Percentiles rank a stretch among this genome's conserved stretches.
Conservation (phyloP, 768 basidiomycete genomes). For the Phaeolepiota aurea region DNA sequence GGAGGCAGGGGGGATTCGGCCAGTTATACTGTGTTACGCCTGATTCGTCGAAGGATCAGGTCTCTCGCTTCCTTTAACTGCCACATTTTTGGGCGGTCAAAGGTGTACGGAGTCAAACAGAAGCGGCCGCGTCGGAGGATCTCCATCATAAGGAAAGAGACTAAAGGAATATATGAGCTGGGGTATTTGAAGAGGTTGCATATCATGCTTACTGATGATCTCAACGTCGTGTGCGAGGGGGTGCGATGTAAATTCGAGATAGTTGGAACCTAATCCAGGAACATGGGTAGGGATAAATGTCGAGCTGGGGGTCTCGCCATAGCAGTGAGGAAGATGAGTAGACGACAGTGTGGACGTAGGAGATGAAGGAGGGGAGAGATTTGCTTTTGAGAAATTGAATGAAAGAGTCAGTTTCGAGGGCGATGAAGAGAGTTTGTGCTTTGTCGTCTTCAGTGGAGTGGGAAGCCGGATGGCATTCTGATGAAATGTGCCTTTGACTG, state of each 20-base stretch:
- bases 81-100: constrained; percentile 42
- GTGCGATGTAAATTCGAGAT: constrained; percentile 47
- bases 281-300: constrained; percentile 41
- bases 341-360: constrained; percentile 9
- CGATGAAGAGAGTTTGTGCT: constrained; percentile 11
- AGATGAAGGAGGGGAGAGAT: constrained; percentile 7
- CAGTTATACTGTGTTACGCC: constrained; percentile 29
- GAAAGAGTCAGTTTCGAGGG: not conserved
- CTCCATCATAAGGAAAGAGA: constrained; percentile 60
- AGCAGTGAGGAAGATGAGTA: constrained; percentile 11
- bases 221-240: constrained; percentile 40
- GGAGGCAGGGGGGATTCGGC: too few species aligned
- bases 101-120: constrained; percentile 35
- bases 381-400: constrained; percentile 4
- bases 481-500: constrained; percentile 41
- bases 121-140: constrained; percentile 55
- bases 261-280: constrained; percentile 45
- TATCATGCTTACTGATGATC: constrained; percentile 35
- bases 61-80: constrained; percentile 31
- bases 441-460: constrained; percentile 16
- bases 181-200: constrained; percentile 1
- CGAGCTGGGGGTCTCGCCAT: constrained; percentile 12
- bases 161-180: constrained; percentile 18
- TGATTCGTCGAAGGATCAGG: constrained; percentile 25
- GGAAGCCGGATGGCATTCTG: constrained; percentile 39